These are phyloP conservation scores for Alisma plantagoaquatica DNA, from an alignment of 106 monocot species.

Conservation along the genomic window DNA sequence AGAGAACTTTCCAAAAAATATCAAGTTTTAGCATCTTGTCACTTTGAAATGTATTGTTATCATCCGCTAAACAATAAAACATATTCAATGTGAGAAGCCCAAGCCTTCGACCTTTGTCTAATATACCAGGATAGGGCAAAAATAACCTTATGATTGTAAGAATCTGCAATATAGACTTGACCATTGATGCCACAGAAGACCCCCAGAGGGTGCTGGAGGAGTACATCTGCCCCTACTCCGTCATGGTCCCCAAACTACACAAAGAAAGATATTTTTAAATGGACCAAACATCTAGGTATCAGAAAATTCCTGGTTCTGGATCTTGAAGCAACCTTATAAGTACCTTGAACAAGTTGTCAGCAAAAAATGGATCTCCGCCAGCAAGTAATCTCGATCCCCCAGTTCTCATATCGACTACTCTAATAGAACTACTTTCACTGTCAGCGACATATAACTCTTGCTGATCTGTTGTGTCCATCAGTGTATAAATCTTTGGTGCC, in stretches of 20 bases:
- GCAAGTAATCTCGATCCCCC: conserved; percentile 86
- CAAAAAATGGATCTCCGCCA: conserved; percentile 78
- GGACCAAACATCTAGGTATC: too few species aligned
- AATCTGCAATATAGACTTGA: conserved; percentile 81
- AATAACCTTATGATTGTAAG: conserved; percentile 95
- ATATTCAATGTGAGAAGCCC: too few species aligned
- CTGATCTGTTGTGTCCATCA: conserved; percentile 30
- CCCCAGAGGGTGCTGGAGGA: conserved; percentile 89
- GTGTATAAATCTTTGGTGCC: not conserved
- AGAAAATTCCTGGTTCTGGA: conserved; percentile 1
- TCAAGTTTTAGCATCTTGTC: too few species aligned
- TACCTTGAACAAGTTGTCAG: conserved; percentile 97
- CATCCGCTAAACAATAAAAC: too few species aligned
- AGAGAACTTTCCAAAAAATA: too few species aligned
- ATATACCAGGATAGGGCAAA: too few species aligned
- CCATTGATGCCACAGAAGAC: conserved; percentile 44
- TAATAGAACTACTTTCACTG: conserved; percentile 98
- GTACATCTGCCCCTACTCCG: conserved; percentile 77
- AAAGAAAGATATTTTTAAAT: not conserved
- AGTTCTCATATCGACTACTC: conserved; percentile 74
- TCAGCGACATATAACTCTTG: conserved; percentile 77
- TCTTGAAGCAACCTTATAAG: not conserved
- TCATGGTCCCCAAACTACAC: conserved; percentile 91
- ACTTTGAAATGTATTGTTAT: too few species aligned
- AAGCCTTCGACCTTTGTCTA: too few species aligned